A percentile compares a stretch with the other conserved stretches of the same genome.
These are phyloP conservation scores for Eremothecium coryli DNA, from an alignment of 1,139 yeast species.

Conservation along the genomic window DNA sequence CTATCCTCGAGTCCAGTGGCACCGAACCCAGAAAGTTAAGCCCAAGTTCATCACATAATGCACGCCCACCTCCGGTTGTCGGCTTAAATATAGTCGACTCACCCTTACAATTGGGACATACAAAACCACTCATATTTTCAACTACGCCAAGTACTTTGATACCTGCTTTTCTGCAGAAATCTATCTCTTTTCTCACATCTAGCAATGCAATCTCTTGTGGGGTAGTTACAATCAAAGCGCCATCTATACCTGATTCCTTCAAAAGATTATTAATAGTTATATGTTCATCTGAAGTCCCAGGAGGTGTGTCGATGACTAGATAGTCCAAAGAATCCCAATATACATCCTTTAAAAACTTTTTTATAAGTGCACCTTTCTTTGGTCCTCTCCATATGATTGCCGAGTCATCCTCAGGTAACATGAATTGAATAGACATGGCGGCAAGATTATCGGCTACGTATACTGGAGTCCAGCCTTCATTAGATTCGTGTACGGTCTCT, in stretches of 20 bases:
- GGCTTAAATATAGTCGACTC: conserved; percentile 87
- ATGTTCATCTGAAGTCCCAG: conserved; percentile 98
- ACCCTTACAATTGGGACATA: conserved; percentile 88
- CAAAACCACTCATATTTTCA: conserved; percentile 98
- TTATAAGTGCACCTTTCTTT: conserved; percentile 85
- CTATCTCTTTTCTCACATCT: conserved; percentile 93
- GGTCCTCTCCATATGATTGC: conserved; percentile 98
- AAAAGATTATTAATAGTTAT: conserved; percentile 78
- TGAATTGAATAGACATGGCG: conserved; percentile 89
- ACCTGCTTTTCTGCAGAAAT: conserved; percentile 85
- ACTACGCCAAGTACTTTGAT: conserved; percentile 81
- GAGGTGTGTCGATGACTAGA: conserved; percentile 91
- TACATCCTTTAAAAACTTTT: conserved; percentile 89
- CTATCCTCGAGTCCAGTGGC: conserved; percentile 93
- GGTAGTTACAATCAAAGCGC: conserved; percentile 90
- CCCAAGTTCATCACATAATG: conserved; percentile 66
- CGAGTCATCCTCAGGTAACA: conserved; percentile 88
- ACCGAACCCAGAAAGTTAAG: conserved; percentile 82
- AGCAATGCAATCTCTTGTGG: conserved; percentile 95
- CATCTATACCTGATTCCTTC: conserved; percentile 88
- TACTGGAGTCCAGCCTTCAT: conserved; percentile 93
- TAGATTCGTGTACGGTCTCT: conserved; percentile 80
- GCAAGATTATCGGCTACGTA: conserved; percentile 93
- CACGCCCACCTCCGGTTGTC: conserved; percentile 93
- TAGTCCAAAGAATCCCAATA: conserved; percentile 85